Conservation (phyloP, 805 yeast species). For the Cyberlindnera bimundalis region DNA sequence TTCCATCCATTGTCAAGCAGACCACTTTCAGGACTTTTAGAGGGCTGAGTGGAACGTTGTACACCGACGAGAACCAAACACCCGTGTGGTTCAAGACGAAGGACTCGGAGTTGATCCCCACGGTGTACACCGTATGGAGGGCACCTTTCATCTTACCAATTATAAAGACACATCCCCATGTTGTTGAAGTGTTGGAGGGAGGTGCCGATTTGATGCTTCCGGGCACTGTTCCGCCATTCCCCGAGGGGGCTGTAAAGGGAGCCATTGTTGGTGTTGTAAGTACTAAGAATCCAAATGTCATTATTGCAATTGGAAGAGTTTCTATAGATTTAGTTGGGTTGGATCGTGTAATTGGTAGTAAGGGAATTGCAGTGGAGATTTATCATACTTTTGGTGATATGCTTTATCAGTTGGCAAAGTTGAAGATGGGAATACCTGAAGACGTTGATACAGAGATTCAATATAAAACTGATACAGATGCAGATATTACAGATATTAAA, state of each 20-base stretch:
- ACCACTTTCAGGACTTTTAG: conserved; percentile 56
- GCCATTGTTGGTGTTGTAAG: conserved; percentile 70
- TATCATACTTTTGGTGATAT: conserved; percentile 69
- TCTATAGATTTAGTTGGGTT: conserved; percentile 42
- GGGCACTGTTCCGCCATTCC: conserved; percentile 57
- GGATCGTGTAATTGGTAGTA: conserved; percentile 50
- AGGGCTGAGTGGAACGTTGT: conserved; percentile 57
- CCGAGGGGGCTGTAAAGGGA: conserved; percentile 41
- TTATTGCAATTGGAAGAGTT: conserved; percentile 71
- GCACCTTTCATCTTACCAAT: conserved; percentile 63
- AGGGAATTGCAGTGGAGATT: conserved; percentile 77
- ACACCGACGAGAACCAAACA: conserved; percentile 55
- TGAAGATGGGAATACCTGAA: conserved; percentile 41
- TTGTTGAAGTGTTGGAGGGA: conserved; percentile 60
- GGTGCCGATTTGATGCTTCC: conserved; percentile 86
- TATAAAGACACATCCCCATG: conserved; percentile 69
- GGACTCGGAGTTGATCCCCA: conserved; percentile 59
- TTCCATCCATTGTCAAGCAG: conserved; percentile 43
- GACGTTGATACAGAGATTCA: conserved; percentile 28
- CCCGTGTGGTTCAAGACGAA: conserved; percentile 73
- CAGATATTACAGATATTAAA: conserved; percentile 16
- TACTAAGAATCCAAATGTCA: conserved; percentile 53
- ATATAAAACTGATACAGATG: conserved; percentile 7
- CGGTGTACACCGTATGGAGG: conserved; percentile 70
- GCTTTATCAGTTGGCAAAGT: conserved; percentile 48